Conservation (phyloP, 768 basidiomycete genomes). For the Hortiboletus flavorubellus region DNA sequence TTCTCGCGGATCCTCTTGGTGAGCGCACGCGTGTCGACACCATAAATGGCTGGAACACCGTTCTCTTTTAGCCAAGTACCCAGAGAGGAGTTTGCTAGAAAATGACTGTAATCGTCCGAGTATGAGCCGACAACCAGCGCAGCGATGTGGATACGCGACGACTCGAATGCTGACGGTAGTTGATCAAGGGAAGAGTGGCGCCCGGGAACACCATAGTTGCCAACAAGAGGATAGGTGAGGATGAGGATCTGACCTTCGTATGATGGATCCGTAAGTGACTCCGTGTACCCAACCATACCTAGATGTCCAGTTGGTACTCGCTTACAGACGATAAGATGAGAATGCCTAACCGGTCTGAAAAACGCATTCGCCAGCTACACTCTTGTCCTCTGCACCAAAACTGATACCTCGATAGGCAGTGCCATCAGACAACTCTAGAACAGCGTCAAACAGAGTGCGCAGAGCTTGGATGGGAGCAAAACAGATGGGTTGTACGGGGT, state of each 20-base stretch:
- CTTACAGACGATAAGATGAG: slow-evolving; percentile 5
- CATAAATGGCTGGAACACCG: slow-evolving; percentile 89
- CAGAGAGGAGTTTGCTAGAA: slow-evolving; percentile 84
- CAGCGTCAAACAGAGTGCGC: slow-evolving; percentile 46
- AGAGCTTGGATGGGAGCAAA: slow-evolving; percentile 27
- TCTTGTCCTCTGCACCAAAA: slow-evolving; percentile 90
- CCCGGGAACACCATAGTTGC: slow-evolving; percentile 95
- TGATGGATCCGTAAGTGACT: slow-evolving; percentile 96
- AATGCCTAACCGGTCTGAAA: slow-evolving; percentile 89
- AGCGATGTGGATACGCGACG: slow-evolving; percentile 88
- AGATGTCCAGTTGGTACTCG: slow-evolving; percentile 17
- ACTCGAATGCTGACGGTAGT: slow-evolving; percentile 84
- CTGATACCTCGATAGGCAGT: slow-evolving; percentile 84
- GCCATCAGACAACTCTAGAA: slow-evolving; percentile 90
- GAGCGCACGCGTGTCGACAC: slow-evolving; percentile 93
- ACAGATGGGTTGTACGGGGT: slow-evolving; percentile 35
- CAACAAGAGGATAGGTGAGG: slow-evolving; percentile 93
- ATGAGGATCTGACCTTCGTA: slow-evolving; percentile 98
- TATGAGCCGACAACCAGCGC: slow-evolving; percentile 92
- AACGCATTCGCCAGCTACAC: slow-evolving; percentile 95
- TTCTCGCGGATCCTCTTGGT: slow-evolving; percentile 96
- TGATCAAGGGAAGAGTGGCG: slow-evolving; percentile 49
- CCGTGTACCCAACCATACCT: slow-evolving; percentile 99
- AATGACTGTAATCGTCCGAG: slow-evolving; percentile 92
- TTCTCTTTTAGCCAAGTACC: slow-evolving; percentile 95